These are phyloP conservation scores for Coemansia biformis DNA, from an alignment of 192 early-diverging fungal species.

Conservation along the genomic window DNA sequence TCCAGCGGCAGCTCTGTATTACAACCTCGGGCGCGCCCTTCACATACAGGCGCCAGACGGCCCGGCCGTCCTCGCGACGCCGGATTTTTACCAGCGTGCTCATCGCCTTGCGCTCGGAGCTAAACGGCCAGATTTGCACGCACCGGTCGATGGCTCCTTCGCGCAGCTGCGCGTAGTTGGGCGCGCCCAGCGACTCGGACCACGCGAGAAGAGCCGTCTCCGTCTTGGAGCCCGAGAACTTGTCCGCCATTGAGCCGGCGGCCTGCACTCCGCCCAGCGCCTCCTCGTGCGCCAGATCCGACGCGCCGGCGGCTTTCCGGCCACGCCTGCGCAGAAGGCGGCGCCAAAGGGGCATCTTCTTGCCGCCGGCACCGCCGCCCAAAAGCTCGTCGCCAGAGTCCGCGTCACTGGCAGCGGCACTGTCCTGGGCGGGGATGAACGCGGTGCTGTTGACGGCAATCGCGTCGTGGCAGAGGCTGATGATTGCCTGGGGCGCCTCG, in stretches of 20 bases:
- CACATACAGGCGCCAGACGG: conserved; percentile 70
- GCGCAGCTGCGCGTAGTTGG: conserved; percentile 61
- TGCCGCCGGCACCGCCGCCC: conserved; percentile 8
- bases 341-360: conserved; percentile 22
- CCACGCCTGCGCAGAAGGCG: conserved; percentile 10
- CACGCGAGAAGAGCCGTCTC: conserved; percentile 88
- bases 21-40: conserved; percentile 95
- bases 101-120: conserved; percentile 91
- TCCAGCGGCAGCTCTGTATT: conserved; percentile 58
- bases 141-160: conserved; percentile 53
- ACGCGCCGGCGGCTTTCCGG: not conserved
- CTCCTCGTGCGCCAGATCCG: conserved; percentile 22
- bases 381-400: conserved; percentile 24
- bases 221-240: conserved; percentile 88
- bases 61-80: conserved; percentile 49
- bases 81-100: conserved; percentile 67
- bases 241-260: conserved; percentile 20
- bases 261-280: conserved; percentile 14
- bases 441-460: conserved; percentile 82
- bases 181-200: conserved; percentile 59
- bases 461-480: conserved; percentile 58
- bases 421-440: conserved; percentile 48
- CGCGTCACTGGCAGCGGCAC: conserved; percentile 6
- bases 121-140: conserved; percentile 83
- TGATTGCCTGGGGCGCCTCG: conserved; percentile 47